A percentile compares a stretch with the other conserved stretches of the same genome.
Conservation (phyloP, 2,329 filamentous ascomycete species). For the Colletotrichum horii region DNA sequence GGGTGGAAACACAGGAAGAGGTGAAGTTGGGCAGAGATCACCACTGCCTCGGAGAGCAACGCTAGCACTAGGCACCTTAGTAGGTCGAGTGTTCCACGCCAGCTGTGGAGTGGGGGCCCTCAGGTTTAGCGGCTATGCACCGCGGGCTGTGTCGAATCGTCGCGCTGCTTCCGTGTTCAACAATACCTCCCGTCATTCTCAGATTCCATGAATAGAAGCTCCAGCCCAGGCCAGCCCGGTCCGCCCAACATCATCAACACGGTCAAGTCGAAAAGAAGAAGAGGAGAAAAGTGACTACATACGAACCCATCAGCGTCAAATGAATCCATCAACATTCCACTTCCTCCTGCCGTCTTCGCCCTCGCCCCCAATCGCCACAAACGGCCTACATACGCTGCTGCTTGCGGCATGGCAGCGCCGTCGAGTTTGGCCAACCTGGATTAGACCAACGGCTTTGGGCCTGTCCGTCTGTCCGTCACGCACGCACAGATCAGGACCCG, state of each 20-base stretch:
- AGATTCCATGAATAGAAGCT: neutral
- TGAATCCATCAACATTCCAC: neutral
- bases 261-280: neutral
- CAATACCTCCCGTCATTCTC: neutral
- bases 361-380: neutral
- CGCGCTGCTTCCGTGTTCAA: neutral
- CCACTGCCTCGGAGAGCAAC: neutral
- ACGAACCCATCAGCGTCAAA: neutral
- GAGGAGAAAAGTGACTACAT: neutral
- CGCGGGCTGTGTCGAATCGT: neutral
- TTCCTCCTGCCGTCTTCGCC: neutral
- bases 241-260: neutral
- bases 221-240: neutral
- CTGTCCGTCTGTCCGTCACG: slow-evolving; percentile 9
- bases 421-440: neutral
- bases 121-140: neutral
- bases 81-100: neutral
- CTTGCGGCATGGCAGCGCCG: slow-evolving; percentile 11
- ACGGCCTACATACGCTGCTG: slow-evolving; percentile 5
- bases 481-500: slow-evolving; percentile 12
- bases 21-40: neutral
- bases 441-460: neutral
- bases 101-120: neutral
- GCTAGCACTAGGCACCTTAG: too few species aligned
- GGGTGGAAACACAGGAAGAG: neutral